Conservation (phyloP, 1,284 basidiomycete genomes). For the Meripilus lineatus region DNA sequence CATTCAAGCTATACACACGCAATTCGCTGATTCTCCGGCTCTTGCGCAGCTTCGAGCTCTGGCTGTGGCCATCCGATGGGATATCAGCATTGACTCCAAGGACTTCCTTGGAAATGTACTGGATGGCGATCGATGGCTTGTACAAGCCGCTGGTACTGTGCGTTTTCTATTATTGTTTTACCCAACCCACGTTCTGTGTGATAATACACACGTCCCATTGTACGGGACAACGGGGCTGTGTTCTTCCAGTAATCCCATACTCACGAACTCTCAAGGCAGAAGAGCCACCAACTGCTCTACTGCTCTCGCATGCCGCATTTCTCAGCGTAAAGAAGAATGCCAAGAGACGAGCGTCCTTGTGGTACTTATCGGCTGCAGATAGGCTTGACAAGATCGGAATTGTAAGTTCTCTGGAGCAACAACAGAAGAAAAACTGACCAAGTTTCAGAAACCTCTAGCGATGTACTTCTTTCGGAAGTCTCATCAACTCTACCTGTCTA, state of each 20-base stretch:
- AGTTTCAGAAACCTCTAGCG: conserved; percentile 68
- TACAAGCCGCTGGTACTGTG: conserved; percentile 77
- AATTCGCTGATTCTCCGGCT: conserved; percentile 47
- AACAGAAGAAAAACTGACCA: conserved; percentile 6
- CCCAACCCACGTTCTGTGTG: neutral
- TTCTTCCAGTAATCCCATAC: no score
- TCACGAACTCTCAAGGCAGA: conserved; percentile 77
- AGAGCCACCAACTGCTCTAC: conserved; percentile 69
- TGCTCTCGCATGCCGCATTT: conserved; percentile 72
- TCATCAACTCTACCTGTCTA: conserved; percentile 50
- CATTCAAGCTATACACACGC: conserved; percentile 35
- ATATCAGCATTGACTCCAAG: conserved; percentile 48
- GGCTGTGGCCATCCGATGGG: conserved; percentile 69
- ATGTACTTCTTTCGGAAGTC: conserved; percentile 73
- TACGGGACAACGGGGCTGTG: conserved; percentile 3
- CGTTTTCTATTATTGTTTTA: conserved; percentile 22
- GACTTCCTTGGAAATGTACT: conserved; percentile 54
- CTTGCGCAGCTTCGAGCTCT: conserved; percentile 61
- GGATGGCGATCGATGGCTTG: conserved; percentile 77
- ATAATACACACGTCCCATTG: no score
- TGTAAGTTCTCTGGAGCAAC: conserved; percentile 36
- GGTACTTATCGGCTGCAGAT: conserved; percentile 71
- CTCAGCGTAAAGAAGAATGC: conserved; percentile 55
- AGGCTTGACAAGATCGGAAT: conserved; percentile 76
- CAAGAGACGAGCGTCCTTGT: conserved; percentile 61